A percentile compares a stretch with the other conserved stretches of the same genome.
phyloP scores from a whole-genome alignment of 495 filamentous ascomycete species.

The Cercophora scortea region DNA sequence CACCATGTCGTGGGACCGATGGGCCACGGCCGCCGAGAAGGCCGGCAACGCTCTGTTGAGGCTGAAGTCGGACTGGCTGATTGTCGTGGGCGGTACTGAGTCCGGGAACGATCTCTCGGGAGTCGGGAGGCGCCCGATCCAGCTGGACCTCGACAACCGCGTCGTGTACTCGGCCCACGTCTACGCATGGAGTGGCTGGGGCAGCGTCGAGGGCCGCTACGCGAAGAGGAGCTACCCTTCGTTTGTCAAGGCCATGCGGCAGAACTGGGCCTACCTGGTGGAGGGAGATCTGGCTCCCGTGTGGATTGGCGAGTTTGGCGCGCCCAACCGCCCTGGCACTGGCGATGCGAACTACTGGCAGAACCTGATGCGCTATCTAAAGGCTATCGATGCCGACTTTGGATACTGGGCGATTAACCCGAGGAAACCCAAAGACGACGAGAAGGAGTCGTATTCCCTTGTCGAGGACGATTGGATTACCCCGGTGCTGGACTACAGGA shows the following conservation, averaged over 20 bases:
- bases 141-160: constrained; percentile 39
- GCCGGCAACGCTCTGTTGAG: constrained; percentile 46
- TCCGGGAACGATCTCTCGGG: constrained; percentile 50
- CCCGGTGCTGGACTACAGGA: constrained; percentile 46
- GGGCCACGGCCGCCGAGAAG: constrained; percentile 50
- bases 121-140: constrained; percentile 40
- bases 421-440: constrained; percentile 45
- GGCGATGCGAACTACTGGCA: constrained; percentile 53
- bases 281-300: constrained; percentile 50
- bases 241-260: constrained; percentile 48
- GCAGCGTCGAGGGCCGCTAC: constrained; percentile 42
- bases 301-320: constrained; percentile 56
- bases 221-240: constrained; percentile 44
- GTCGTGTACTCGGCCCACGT: constrained; percentile 58
- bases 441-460: constrained; percentile 46
- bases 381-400: constrained; percentile 48
- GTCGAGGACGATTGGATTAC: constrained; percentile 52
- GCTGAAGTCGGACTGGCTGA: constrained; percentile 52
- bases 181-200: constrained; percentile 57
- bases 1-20: constrained; percentile 50
- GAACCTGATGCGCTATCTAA: constrained; percentile 48
- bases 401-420: constrained; percentile 60
- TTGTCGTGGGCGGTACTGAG: constrained; percentile 54
- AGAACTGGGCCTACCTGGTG: constrained; percentile 55
- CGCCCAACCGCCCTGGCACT: constrained; percentile 34